phyloP scores from a whole-genome alignment of 768 basidiomycete species.

The Rhodotorula kratochvilovae region DNA sequence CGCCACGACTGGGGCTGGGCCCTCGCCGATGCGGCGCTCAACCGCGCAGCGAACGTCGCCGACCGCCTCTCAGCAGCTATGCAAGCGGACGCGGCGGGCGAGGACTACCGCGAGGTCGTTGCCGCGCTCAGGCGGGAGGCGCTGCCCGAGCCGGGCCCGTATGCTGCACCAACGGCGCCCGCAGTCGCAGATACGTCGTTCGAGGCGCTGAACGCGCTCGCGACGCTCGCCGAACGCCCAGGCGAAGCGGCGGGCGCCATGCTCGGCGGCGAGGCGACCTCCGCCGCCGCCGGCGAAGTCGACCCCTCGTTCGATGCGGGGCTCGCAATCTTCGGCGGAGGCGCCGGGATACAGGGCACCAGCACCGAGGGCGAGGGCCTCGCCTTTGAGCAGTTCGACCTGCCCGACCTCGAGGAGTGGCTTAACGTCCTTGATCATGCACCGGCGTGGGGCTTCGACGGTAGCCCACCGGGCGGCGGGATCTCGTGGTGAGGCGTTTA shows the following conservation, averaged over 20 bases:
- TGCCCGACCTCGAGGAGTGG: conserved; percentile 22
- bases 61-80: background rate
- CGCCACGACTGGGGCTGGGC: background rate
- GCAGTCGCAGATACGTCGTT: background rate
- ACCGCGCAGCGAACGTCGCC: conserved; percentile 17
- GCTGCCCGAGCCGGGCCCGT: background rate
- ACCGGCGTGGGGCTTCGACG: background rate
- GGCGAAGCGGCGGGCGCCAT: background rate
- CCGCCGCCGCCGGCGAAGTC: background rate
- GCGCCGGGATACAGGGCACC: too few species aligned
- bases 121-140: background rate
- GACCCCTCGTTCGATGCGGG: background rate
- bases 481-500: background rate
- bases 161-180: background rate
- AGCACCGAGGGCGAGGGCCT: too few species aligned
- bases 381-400: background rate
- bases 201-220: conserved; percentile 1
- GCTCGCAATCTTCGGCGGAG: background rate
- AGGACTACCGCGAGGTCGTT: conserved; percentile 1
- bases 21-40: conserved; percentile 20
- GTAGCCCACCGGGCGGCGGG: background rate
- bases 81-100: conserved; percentile 1
- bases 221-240: background rate
- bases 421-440: conserved; percentile 15
- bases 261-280: background rate